Evolutionary conservation across 1,284 basidiomycete genomes (phyloP).

Genomic region (Rhodotorula sp.): DNA sequence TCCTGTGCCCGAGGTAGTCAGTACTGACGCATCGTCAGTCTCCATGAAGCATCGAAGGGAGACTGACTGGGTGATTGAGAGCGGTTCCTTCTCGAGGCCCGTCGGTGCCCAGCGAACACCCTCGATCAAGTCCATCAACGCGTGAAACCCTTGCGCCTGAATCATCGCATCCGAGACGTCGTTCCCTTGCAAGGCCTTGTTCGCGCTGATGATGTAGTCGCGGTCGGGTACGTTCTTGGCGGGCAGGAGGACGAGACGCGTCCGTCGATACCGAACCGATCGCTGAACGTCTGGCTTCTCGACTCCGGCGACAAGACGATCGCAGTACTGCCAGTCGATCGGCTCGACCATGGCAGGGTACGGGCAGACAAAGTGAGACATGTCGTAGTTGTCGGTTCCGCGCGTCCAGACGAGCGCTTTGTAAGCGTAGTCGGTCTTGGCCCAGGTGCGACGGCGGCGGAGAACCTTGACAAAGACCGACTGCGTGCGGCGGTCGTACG

Average conservation of each 20-base stretch:
- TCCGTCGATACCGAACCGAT: slow-evolving; percentile 74
- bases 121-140: slow-evolving; percentile 49
- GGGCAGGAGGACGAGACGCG: slow-evolving; percentile 91
- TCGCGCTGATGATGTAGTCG: slow-evolving; percentile 59
- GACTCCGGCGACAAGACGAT: slow-evolving; percentile 50
- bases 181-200: slow-evolving; percentile 58
- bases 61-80: slow-evolving; percentile 42
- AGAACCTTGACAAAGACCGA: slow-evolving; percentile 85
- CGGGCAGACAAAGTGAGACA: slow-evolving; percentile 53
- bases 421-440: slow-evolving; percentile 67
- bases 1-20: slow-evolving; percentile 47
- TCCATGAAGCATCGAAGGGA: slow-evolving; percentile 57
- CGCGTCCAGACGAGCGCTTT: slow-evolving; percentile 88
- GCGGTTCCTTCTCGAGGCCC: slow-evolving; percentile 58
- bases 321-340: slow-evolving; percentile 51
- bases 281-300: slow-evolving; percentile 42
- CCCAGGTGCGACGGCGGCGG: slow-evolving; percentile 69
- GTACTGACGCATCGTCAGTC: slow-evolving; percentile 57
- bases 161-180: slow-evolving; percentile 32
- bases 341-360: slow-evolving; percentile 42
- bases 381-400: slow-evolving; percentile 75
- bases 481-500: slow-evolving; percentile 73
- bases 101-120: slow-evolving; percentile 71
- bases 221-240: slow-evolving; percentile 64
- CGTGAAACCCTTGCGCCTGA: slow-evolving; percentile 34